A percentile compares a stretch with the other conserved stretches of the same genome.
phyloP scores from a whole-genome alignment of 805 yeast genomes.

The Kluyveromyces dobzhanskii region DNA sequence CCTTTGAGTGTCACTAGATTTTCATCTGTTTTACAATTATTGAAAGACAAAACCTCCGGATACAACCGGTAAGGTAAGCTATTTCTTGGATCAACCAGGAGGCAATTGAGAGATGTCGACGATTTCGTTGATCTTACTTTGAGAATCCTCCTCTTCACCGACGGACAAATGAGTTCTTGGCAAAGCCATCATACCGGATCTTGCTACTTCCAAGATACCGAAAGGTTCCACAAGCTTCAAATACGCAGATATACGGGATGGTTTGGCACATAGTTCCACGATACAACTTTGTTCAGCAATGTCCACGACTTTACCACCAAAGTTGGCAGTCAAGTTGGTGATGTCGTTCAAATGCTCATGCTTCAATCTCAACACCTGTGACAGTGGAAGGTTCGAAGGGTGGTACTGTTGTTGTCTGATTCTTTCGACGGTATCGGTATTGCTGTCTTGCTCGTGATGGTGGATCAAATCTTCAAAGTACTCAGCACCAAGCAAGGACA shows the following conservation, averaged over 20 bases:
- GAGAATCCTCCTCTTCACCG: constrained; percentile 46
- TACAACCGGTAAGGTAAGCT: too few relatives aligned
- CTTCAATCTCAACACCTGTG: constrained; percentile 91
- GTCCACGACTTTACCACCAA: constrained; percentile 90
- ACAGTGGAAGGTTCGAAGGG: constrained; percentile 82
- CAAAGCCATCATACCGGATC: constrained; percentile 98
- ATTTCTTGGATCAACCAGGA: constrained; percentile 61
- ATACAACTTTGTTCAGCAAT: constrained; percentile 89
- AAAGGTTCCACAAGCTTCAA: constrained; percentile 88
- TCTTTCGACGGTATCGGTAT: constrained; percentile 23
- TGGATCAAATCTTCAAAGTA: constrained; percentile 91
- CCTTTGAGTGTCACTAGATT: too few relatives aligned
- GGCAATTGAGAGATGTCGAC: constrained; percentile 89
- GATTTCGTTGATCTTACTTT: constrained; percentile 43
- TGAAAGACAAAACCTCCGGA: too few relatives aligned
- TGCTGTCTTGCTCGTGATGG: constrained; percentile 51
- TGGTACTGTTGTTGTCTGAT: constrained; percentile 48
- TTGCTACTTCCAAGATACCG: constrained; percentile 91
- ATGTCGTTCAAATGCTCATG: constrained; percentile 83
- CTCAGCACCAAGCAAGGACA: constrained; percentile 94
- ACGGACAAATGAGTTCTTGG: constrained; percentile 84
- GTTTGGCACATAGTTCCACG: constrained; percentile 91
- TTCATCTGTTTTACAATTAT: too few relatives aligned
- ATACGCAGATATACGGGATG: constrained; percentile 79
- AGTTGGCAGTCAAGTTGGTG: constrained; percentile 68